Base-by-base conservation (phyloP, 1,139 yeast species). In the Citeromyces hawaiiensis region DNA sequence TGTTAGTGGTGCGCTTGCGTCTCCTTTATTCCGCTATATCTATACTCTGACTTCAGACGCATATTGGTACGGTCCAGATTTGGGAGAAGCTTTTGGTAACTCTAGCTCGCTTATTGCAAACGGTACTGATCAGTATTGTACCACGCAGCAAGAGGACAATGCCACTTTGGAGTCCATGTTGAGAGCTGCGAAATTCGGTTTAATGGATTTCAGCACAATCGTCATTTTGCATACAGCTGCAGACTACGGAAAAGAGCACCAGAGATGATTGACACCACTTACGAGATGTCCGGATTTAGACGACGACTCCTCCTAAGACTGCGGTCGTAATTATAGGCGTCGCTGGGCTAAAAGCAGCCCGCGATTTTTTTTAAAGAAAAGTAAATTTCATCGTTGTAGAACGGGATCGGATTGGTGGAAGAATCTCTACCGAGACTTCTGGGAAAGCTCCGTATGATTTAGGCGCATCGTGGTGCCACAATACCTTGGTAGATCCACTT, bases 401-500 rank as follows among this genome's bases (percentile, higher is more conserved):
- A 0, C 60, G 77, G 45, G 61, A 63, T 39, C 54, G 83, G 29
- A 48, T 73, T 2, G 87, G 87, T 5, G 87, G 87, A 1, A 54
- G 82, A 42, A 51, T 76, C n/a, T 48, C 57, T 15, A 66, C 77
- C 1, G 48, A 51, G 25, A 40, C 48, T 17, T 38, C 47, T 3
- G 60, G 59, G 2, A 15, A 43, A 19, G 40, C 47, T n/a, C 49
- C 51, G 5, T 79, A 80, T 52, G 96, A 86, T 55, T 48, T 85
- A 16, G 96, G 96, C 0, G 95, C 94, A 0, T 73, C 88, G 3
- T 86, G 96, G 96, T 81, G 82, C 50, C 96, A 86, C 53, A 95
- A 85, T 50, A 74, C 86, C 0, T 59, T 85, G 38, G 66, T 70
- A 36, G 86, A 86, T 51, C 67, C 67, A 4, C 64, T 82, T 7